These are phyloP conservation scores for Plasmopara viticola DNA, from an alignment of 352 stramenopile species.

Conservation along the genomic window DNA sequence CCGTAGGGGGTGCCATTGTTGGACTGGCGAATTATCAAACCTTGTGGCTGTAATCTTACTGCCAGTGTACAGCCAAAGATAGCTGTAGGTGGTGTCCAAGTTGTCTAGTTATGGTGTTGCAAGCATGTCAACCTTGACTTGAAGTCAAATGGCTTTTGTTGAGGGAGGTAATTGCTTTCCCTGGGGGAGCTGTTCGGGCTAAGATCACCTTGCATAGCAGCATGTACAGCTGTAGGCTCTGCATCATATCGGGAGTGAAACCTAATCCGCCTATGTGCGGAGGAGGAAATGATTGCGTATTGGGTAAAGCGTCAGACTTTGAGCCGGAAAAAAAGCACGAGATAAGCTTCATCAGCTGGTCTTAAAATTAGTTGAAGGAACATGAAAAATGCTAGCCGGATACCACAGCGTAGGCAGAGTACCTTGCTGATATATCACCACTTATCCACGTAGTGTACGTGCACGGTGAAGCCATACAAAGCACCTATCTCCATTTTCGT, in stretches of 20 bases:
- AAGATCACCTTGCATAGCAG: background rate
- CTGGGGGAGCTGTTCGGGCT: no score
- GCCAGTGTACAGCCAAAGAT: background rate
- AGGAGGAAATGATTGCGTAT: background rate
- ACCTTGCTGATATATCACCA: background rate
- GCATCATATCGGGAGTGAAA: background rate
- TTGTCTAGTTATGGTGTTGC: background rate
- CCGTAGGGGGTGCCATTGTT: background rate
- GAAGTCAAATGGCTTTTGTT: background rate
- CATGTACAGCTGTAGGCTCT: background rate
- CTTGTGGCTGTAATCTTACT: background rate
- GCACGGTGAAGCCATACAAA: background rate
- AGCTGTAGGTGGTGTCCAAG: background rate
- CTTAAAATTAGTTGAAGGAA: background rate
- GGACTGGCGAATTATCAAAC: background rate
- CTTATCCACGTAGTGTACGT: background rate
- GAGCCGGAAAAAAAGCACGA: background rate
- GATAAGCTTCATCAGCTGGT: background rate
- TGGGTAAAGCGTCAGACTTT: background rate
- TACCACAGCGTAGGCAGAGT: background rate
- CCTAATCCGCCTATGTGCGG: background rate
- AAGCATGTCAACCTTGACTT: background rate
- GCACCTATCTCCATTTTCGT: background rate
- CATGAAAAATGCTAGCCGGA: background rate
- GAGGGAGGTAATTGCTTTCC: no score